Percentiles rank a stretch among this genome's conserved stretches.
phyloP scores from a whole-genome alignment of 2,329 filamentous ascomycete species.

The Rasamsonia emersonii region DNA sequence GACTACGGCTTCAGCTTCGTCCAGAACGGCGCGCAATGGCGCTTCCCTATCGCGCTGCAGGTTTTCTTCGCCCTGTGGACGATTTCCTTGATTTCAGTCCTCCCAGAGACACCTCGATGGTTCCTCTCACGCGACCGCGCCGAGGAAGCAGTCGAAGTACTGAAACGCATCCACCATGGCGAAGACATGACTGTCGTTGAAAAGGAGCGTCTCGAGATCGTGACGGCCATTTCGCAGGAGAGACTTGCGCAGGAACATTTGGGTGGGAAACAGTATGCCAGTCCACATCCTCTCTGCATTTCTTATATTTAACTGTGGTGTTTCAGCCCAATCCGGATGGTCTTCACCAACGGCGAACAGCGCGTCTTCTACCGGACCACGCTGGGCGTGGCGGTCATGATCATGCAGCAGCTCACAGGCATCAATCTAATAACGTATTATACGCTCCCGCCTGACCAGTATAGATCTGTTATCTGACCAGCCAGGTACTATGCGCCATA shows the following conservation, averaged over 20 bases:
- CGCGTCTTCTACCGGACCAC: conserved; percentile 3
- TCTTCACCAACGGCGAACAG: conserved; percentile 5
- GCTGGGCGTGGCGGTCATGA: conserved; percentile 10
- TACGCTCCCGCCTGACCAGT: too few relatives aligned
- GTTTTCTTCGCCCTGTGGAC: conserved; percentile 4
- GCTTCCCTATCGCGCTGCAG: conserved; percentile 10
- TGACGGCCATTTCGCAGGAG: background rate
- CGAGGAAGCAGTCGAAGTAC: too few relatives aligned
- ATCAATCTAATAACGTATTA: conserved; percentile 14
- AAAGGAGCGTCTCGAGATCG: background rate
- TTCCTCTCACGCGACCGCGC: too few relatives aligned
- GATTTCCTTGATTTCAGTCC: background rate
- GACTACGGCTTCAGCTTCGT: conserved; percentile 9
- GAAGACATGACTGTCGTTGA: too few relatives aligned
- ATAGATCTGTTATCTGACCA: too few relatives aligned
- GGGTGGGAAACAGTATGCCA: background rate
- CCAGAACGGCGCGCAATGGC: conserved; percentile 8
- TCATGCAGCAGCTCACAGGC: conserved; percentile 14
- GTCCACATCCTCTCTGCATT: too few relatives aligned
- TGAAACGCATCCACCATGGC: too few relatives aligned
- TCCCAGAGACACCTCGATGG: background rate
- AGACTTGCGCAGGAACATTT: background rate
- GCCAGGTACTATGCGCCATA: conserved; percentile 2
- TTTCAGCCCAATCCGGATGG: too few relatives aligned
- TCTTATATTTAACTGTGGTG: too few relatives aligned